These are phyloP conservation scores for Stereocaulon alpinum DNA, from an alignment of 495 filamentous ascomycete species.

Conservation along the genomic window DNA sequence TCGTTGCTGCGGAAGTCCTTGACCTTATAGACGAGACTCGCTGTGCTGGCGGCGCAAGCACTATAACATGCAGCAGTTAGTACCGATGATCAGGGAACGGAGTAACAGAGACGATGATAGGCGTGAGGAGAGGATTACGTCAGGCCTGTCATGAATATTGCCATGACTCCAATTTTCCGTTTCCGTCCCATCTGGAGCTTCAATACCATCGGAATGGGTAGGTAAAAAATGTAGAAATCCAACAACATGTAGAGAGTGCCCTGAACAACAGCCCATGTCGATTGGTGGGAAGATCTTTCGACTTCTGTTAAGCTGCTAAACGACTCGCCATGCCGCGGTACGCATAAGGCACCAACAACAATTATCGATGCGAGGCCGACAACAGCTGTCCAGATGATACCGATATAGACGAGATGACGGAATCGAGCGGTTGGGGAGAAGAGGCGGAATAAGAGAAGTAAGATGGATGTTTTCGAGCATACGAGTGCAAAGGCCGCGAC, in stretches of 20 bases:
- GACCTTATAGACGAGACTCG: neutral
- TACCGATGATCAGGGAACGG: neutral
- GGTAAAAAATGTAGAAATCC: constrained; percentile 45
- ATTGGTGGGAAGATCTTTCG: neutral
- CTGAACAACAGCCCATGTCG: neutral
- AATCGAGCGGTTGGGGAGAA: constrained; percentile 6
- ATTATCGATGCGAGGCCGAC: neutral
- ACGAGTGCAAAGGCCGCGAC: neutral
- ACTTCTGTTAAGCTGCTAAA: neutral
- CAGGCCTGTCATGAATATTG: constrained; percentile 39
- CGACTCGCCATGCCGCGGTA: neutral
- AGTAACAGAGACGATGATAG: neutral
- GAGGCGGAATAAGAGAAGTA: constrained; percentile 7
- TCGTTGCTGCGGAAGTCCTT: neutral
- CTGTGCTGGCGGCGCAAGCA: constrained; percentile 9
- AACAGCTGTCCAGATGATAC: neutral
- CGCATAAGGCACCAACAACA: neutral
- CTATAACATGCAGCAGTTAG: neutral
- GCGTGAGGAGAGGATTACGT: neutral
- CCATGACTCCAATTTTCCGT: constrained; percentile 44
- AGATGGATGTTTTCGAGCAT: constrained; percentile 4
- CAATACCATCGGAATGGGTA: constrained; percentile 52
- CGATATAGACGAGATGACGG: constrained; percentile 2
- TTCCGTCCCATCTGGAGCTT: constrained; percentile 42
- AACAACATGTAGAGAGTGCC: constrained; percentile 49